Evolutionary conservation across 345 rosid genomes (phyloP), one percentile per base, ranked within the genome.

Genomic region (Salix viminalis): DNA sequence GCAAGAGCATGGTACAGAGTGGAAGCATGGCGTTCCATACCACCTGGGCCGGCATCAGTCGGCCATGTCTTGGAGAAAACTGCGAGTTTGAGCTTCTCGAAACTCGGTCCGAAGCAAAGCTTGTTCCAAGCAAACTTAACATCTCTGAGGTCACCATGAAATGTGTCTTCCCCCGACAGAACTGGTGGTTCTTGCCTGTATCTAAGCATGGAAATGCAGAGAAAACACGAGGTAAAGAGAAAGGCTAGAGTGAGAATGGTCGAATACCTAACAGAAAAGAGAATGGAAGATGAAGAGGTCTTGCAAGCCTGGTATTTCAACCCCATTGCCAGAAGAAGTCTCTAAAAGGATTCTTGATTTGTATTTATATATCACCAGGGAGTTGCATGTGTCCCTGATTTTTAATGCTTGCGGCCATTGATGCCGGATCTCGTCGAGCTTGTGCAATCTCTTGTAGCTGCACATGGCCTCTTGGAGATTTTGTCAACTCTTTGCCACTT

Each of bases 41-140:
- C 97, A 2, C 94, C 92, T 0, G 95, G 89, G 67, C 79, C 76
- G 6, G 91, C 85, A 24, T 84, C 88, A 32, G 84, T 79, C 2
- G 97, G 98, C 97, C 97, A 91, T 73, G 90, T 84, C 77, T 89
- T 87, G 78, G 92, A 87, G 82, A 91, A 91, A 24, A 86, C 88
- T 0, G 95, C 94, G 71, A 90, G 88, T 82, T 86, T 91, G 19
- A 93, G 87, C 88, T 86, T 89, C 87, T 88, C 88, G 9, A 69
- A 50, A 18, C 81, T 67, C 5, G 82, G 84, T 36, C 90, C 92
- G 1, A 91, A 85, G 68, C 91, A 86, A 65, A 89, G 94, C 76
- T 81, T 82, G 87, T 91, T 93, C 96, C 92, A 87, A 2, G 94
- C 89, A 77, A 84, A 84, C 32, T 73, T 83, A 4, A 86, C 76